Conservation (phyloP, 495 filamentous ascomycete species). For the Aspergillus baeticus region DNA sequence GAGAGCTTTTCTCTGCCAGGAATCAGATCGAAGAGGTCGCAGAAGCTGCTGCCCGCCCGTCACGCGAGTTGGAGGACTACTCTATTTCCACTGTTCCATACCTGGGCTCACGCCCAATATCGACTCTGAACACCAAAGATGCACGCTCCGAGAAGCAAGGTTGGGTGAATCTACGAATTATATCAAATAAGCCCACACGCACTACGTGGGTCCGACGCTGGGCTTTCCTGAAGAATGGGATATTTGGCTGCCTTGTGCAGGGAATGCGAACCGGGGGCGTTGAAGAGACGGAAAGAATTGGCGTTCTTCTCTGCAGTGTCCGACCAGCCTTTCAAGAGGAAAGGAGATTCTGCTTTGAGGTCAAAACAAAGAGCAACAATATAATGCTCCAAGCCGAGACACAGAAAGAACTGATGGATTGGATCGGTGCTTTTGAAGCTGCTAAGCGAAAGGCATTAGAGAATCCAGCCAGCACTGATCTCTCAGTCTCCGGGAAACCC, state of each 20-base stretch:
- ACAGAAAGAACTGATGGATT: constrained; percentile 82
- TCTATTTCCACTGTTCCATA: constrained; percentile 82
- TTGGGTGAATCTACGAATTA: constrained; percentile 81
- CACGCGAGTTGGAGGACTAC: constrained; percentile 91
- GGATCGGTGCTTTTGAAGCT: constrained; percentile 88
- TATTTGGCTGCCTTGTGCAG: constrained; percentile 95
- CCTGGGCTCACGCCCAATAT: constrained; percentile 68
- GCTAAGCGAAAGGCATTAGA: constrained; percentile 92
- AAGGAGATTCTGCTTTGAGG: constrained; percentile 94
- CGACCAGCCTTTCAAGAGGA: constrained; percentile 91
- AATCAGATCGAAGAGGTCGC: constrained; percentile 82
- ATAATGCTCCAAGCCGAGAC: constrained; percentile 91
- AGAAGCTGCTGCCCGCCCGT: constrained; percentile 68
- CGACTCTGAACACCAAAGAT: constrained; percentile 47
- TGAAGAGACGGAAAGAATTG: constrained; percentile 93
- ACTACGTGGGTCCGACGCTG: constrained; percentile 86
- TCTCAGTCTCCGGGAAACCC: constrained; percentile 55
- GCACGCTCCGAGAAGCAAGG: constrained; percentile 78
- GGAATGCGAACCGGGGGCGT: constrained; percentile 80
- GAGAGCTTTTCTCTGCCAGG: constrained; percentile 75
- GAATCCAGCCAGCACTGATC: constrained; percentile 62
- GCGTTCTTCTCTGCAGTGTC: constrained; percentile 88
- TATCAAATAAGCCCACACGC: constrained; percentile 84
- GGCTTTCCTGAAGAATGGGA: constrained; percentile 93
- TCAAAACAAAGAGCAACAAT: constrained; percentile 94